Conservation (phyloP, 2,329 filamentous ascomycete species). For the Sphaceloma murrayae region DNA sequence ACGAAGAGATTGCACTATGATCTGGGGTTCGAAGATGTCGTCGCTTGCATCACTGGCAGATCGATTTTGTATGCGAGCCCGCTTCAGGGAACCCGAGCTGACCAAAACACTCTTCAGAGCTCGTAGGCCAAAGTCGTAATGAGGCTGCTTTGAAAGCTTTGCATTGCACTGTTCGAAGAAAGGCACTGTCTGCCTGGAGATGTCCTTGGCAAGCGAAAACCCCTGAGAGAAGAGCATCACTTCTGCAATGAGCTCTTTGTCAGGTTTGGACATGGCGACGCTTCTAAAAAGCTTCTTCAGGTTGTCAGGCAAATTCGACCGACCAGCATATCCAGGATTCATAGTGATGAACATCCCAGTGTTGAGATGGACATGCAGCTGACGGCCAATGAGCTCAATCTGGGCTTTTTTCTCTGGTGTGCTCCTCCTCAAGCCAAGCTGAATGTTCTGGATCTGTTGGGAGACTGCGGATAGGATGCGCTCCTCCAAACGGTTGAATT, state of each 20-base stretch:
- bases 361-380: constrained; percentile 79
- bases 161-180: constrained; percentile 90
- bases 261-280: constrained; percentile 98
- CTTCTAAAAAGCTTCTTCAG: constrained; percentile 99
- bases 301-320: constrained; percentile 96
- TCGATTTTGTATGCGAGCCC: constrained; percentile 57
- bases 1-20: constrained; percentile 94
- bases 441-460: constrained; percentile 98
- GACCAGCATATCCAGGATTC: constrained; percentile 97
- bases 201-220: constrained; percentile 87
- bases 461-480: constrained; percentile 95
- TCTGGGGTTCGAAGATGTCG: constrained; percentile 82
- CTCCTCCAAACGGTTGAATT: constrained; percentile 98
- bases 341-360: constrained; percentile 99
- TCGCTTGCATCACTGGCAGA: constrained; percentile 47
- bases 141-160: constrained; percentile 84
- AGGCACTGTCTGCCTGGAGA: constrained; percentile 92
- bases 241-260: constrained; percentile 98
- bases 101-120: constrained; percentile 97
- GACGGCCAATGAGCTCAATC: constrained; percentile 88
- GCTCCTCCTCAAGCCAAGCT: constrained; percentile 82
- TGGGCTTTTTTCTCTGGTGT: constrained; percentile 72
- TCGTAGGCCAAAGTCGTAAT: constrained; percentile 97
- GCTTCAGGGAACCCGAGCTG: constrained; percentile 92
- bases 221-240: constrained; percentile 99